Conservation (phyloP, 192 early-diverging fungal species). For the Ambispora gerdemannii region DNA sequence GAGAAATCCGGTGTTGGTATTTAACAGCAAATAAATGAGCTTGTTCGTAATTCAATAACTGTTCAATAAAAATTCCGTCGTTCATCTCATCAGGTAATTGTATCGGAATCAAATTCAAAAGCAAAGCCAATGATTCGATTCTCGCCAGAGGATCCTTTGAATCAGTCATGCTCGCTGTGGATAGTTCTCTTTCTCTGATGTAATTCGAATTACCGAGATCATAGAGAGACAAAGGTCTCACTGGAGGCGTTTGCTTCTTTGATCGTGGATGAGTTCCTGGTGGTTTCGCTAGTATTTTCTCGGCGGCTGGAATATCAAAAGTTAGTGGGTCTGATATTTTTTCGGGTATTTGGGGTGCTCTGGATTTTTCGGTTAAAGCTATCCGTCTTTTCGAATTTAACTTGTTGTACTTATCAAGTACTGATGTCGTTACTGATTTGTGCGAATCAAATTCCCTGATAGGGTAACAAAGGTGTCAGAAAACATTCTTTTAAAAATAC, state of each 20-base stretch:
- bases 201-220: constrained; percentile 19
- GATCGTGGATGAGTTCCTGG: neutral
- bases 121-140: constrained; percentile 32
- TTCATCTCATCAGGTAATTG: constrained; percentile 41
- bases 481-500: neutral
- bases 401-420: constrained; percentile 35
- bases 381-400: constrained; percentile 36
- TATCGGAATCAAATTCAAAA: constrained; percentile 50
- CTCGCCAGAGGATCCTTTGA: constrained; percentile 37
- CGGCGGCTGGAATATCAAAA: neutral
- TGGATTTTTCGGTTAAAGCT: neutral
- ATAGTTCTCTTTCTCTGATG: constrained; percentile 10
- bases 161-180: constrained; percentile 19
- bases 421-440: neutral
- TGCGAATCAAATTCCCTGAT: neutral
- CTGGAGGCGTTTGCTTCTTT: neutral
- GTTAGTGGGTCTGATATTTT: constrained; percentile 38
- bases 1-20: constrained; percentile 32
- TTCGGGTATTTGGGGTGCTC: constrained; percentile 27
- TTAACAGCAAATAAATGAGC: constrained; percentile 48
- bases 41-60: constrained; percentile 51
- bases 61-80: constrained; percentile 47
- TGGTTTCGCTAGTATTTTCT: constrained; percentile 25
- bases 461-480: neutral
- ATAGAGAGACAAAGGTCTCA: constrained; percentile 27